These are phyloP conservation scores for Dispira parvispora DNA, from an alignment of 192 early-diverging fungal genomes.

Conservation along the genomic window DNA sequence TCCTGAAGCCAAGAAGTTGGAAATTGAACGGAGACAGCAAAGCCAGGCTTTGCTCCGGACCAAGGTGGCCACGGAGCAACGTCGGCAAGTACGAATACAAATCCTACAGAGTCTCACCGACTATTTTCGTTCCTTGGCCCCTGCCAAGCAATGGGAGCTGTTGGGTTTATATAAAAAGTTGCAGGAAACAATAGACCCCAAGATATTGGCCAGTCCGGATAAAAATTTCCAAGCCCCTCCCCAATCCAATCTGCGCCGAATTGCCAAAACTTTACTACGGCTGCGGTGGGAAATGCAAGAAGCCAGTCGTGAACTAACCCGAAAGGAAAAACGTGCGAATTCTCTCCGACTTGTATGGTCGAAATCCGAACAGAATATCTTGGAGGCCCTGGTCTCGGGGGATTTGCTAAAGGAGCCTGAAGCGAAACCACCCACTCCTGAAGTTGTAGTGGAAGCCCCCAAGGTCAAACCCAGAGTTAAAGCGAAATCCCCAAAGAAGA, in stretches of 20 bases:
- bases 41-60: neutral
- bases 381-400: no score
- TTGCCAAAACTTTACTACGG: no score
- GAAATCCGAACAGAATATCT: no score
- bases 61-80: neutral
- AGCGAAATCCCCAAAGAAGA: neutral
- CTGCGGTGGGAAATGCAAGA: no score
- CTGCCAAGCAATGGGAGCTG: neutral
- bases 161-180: neutral
- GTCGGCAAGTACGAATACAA: neutral
- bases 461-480: neutral
- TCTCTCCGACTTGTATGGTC: no score
- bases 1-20: constrained; percentile 31
- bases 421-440: no score
- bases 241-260: no score
- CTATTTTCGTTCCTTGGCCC: neutral
- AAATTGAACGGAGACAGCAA: constrained; percentile 18
- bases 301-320: no score
- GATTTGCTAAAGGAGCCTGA: no score
- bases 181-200: neutral
- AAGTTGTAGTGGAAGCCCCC: neutral
- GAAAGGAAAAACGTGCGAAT: no score
- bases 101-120: neutral
- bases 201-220: no score
- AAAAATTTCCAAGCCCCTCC: no score